A percentile compares a stretch with the other conserved stretches of the same genome.
Conservation (phyloP, 257 asterid genomes). For the Orobanche coerulescens region DNA sequence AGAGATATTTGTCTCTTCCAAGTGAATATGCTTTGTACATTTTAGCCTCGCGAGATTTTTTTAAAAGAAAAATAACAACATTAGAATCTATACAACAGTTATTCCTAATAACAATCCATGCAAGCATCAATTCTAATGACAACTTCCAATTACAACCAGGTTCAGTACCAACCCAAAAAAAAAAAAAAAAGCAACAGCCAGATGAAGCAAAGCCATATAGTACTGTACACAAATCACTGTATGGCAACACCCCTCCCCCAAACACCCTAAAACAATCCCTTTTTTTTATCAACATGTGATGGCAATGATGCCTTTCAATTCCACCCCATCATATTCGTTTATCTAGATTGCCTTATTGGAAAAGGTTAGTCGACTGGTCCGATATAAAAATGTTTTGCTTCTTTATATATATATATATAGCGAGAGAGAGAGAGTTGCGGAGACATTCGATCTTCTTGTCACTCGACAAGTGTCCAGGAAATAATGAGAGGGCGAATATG, state of each 20-base stretch:
- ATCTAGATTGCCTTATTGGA: slow-evolving; percentile 23
- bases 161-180: background rate
- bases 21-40: too few species aligned
- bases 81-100: too few species aligned
- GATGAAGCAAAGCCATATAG: slow-evolving; percentile 35
- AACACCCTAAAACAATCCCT: slow-evolving; percentile 15
- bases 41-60: too few species aligned
- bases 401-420: too few species aligned
- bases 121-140: too few species aligned
- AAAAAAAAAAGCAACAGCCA: slow-evolving; percentile 15
- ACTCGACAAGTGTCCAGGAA: slow-evolving; percentile 3
- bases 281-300: slow-evolving; percentile 25
- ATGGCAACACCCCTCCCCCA: slow-evolving; percentile 30
- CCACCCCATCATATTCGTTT: slow-evolving; percentile 9
- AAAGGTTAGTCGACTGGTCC: slow-evolving; percentile 21
- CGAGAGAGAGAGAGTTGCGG: background rate
- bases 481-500: background rate
- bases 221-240: slow-evolving; percentile 66
- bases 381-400: background rate
- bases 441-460: slow-evolving; percentile 17
- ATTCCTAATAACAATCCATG: too few species aligned
- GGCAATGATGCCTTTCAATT: slow-evolving; percentile 21
- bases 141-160: background rate
- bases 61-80: too few species aligned
- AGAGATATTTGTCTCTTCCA: too few species aligned